Base-by-base conservation (phyloP, 768 basidiomycete species). In the Lentinus brumalis region DNA sequence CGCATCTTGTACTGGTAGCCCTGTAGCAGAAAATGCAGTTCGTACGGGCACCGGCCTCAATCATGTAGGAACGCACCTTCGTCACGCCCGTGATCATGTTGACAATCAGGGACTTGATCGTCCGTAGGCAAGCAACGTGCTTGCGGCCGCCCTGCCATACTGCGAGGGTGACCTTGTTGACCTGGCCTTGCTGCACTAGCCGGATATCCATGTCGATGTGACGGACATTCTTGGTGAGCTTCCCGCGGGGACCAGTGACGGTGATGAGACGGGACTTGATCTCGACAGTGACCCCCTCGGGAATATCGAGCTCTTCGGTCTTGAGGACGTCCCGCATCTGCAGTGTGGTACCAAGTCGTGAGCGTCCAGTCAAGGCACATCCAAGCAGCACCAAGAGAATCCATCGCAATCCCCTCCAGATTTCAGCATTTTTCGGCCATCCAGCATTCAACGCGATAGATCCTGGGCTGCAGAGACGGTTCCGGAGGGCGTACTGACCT, bases 1-100 rank as follows among this genome's bases (percentile, higher is more conserved):
- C 96, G 93, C 96, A 99, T 98, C 89, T 98, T 99, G 86, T 99
- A 99, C 70, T 88, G 87, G 88, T 98, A 99, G 64, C 97, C 97
- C 96, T 96, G 67, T 5, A 47, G 8, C 47, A n/a, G 29, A 2
- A 12, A 14, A 4, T 49, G 44, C 11, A 10, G 41, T 47, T 14
- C 15, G 11, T 16, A 40, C 8, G 12, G 2, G 4, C 42, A 41
- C 0, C 21, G 21, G 21, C 21, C 21, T 44, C 21, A 39, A 31
- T 3, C 0, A 26, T 8, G 26, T 21, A 26, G 16, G 15, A 12
- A 53, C 68, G 60, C 61, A 89, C 94, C 86, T 96, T 94, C 53
- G 94, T 98, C 64, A 99, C 97, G 65, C 97, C 97, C 65, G 79
- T 94, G 75, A 98, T 85, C 95, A 99, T 94, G 84, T 99, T 99